Conservation (phyloP, 208 protist species). For the Acanthamoeba healyi region DNA sequence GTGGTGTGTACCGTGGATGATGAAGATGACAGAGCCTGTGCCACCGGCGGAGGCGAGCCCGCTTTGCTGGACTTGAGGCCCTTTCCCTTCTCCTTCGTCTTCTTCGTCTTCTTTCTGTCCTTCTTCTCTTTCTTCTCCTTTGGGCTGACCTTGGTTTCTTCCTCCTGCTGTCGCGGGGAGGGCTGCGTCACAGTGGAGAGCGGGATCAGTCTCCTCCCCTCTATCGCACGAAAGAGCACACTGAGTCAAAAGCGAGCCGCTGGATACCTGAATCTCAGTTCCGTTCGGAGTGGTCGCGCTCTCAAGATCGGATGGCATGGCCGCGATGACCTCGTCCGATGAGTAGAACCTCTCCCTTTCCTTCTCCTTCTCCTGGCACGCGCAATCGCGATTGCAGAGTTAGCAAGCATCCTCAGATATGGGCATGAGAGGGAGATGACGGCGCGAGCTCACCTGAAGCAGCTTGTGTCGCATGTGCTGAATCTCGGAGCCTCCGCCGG, state of each 20-base stretch:
- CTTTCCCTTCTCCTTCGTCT: conserved; percentile 48
- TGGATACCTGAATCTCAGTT: neutral
- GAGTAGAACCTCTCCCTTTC: conserved; percentile 50
- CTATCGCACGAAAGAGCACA: too few relatives aligned
- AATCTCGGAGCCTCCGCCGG: conserved; percentile 61
- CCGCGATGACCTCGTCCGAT: neutral
- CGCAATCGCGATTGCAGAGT: neutral
- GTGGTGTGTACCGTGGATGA: neutral
- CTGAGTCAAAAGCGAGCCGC: neutral
- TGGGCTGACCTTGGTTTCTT: neutral
- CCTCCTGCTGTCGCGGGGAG: conserved; percentile 40
- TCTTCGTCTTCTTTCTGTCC: conserved; percentile 39
- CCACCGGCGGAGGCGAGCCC: neutral
- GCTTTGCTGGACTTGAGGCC: neutral
- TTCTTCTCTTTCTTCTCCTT: conserved; percentile 56
- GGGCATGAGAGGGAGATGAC: neutral
- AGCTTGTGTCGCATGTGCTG: conserved; percentile 68
- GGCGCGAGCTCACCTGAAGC: neutral
- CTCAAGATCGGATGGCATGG: neutral
- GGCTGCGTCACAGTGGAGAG: neutral
- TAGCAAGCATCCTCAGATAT: neutral
- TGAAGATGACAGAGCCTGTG: neutral
- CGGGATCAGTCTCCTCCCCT: neutral
- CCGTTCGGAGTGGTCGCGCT: neutral
- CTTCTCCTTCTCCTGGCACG: conserved; percentile 40